These are phyloP conservation scores for Zarea fungicola DNA, from an alignment of 2,329 filamentous ascomycete genomes.

Conservation along the genomic window DNA sequence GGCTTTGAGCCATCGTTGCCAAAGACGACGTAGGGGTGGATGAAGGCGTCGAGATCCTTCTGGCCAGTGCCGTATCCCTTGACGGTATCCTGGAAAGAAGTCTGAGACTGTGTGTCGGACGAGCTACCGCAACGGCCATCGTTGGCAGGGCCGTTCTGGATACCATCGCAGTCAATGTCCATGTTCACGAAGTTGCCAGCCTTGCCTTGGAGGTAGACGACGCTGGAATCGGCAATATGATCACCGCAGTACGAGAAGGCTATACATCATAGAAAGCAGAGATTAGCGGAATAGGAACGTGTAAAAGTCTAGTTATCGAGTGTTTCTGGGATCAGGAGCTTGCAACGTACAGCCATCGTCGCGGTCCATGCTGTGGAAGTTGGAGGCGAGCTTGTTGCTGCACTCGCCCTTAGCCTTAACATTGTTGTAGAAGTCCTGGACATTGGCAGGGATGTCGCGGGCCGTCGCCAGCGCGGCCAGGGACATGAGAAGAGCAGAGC, in stretches of 20 bases:
- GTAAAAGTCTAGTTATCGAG: background rate
- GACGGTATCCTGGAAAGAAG: slow-evolving; percentile 40
- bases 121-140: slow-evolving; percentile 42
- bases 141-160: slow-evolving; percentile 33
- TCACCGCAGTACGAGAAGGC: slow-evolving; percentile 44
- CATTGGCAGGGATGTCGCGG: slow-evolving; percentile 36
- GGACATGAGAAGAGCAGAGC: slow-evolving; percentile 19
- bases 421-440: slow-evolving; percentile 36
- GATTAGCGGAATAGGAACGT: background rate
- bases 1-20: slow-evolving; percentile 33
- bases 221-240: slow-evolving; percentile 31
- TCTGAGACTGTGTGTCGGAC: slow-evolving; percentile 39
- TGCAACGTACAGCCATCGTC: slow-evolving; percentile 29
- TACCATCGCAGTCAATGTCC: slow-evolving; percentile 56
- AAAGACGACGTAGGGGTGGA: slow-evolving; percentile 45
- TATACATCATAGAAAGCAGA: slow-evolving; percentile 8
- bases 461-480: slow-evolving; percentile 19
- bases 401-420: slow-evolving; percentile 34
- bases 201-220: slow-evolving; percentile 45
- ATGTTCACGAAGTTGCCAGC: slow-evolving; percentile 44
- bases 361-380: slow-evolving; percentile 35
- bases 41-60: slow-evolving; percentile 37
- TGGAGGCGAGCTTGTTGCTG: slow-evolving; percentile 30
- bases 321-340: too few relatives aligned
- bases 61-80: slow-evolving; percentile 27